Conservation (phyloP, 2,329 filamentous ascomycete genomes). For the Colletotrichum melonis region DNA sequence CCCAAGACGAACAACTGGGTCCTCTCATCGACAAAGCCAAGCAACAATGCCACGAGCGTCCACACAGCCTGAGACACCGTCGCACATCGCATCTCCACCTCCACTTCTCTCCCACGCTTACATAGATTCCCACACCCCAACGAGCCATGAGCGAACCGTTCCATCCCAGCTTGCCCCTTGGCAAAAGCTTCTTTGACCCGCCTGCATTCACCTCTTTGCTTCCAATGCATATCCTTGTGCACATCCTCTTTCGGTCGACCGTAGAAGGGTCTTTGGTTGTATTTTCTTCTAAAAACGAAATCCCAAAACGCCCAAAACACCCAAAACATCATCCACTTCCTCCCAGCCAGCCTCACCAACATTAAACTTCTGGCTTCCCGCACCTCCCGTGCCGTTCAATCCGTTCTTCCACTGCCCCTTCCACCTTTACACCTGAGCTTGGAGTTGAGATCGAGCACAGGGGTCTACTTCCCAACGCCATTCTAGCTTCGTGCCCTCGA, state of each 20-base stretch:
- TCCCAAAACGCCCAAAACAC: background rate
- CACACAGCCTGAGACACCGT: slow-evolving; percentile 6
- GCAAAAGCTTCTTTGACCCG: slow-evolving; percentile 34
- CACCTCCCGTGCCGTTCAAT: background rate
- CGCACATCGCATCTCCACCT: background rate
- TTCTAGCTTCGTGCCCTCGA: background rate
- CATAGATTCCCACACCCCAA: background rate
- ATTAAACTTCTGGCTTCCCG: background rate
- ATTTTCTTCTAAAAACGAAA: background rate
- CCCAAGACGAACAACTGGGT: background rate
- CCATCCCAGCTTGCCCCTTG: slow-evolving; percentile 20
- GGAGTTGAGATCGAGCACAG: background rate
- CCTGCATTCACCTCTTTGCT: background rate
- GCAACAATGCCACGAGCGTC: slow-evolving; percentile 8
- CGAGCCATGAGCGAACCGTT: background rate
- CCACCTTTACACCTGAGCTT: background rate
- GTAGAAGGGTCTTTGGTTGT: background rate
- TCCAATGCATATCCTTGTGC: background rate
- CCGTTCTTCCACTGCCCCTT: too few species aligned
- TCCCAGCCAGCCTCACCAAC: background rate
- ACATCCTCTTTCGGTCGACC: background rate
- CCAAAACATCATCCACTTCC: background rate
- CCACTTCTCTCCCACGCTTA: background rate
- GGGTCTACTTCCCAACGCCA: background rate
- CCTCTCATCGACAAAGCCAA: slow-evolving; percentile 9